Base-by-base conservation (phyloP, 805 yeast genomes). In the Starmerella gropengiesseri region DNA sequence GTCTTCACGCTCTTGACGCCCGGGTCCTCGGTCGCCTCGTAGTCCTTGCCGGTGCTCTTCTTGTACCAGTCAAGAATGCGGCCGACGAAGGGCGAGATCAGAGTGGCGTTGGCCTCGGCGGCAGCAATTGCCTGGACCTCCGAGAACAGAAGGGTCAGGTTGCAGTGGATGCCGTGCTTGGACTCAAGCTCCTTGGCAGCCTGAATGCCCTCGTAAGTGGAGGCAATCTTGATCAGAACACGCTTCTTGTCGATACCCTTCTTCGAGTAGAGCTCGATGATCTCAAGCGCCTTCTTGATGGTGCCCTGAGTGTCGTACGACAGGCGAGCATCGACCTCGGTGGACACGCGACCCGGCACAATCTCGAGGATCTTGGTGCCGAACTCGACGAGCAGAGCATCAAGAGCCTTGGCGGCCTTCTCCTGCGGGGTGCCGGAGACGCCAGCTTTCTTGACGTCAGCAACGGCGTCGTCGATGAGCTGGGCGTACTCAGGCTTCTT, bases 161-260 rank as follows among this genome's bases (percentile, higher is more conserved):
- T 91, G 70, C 81, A 75, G 78, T 91, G 97, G 58, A 91, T 76
- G 40, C 77, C 86, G 72, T 91, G 73, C 67, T 91, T 77, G 54
- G 78, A 66, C 74, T 91, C 98, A 64, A 91, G 75, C 65, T 83
- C 94, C 65, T 78, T 77, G 45, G 99, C 98, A 56, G 98, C 99
- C 68, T 84, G 95, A 65, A 91, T 91, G 74, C 99, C 99, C 71
- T 91, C 98, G 83, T 87, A 91, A 53, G 98, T 91, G 48, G 97
- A 81, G 49, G 98, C 98, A 54, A 91, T 76, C 76, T 91, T 91
- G 70, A 91, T 91, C 62, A 89, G 75, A 51, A 91, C 75, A 66
- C 97, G 77, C 52, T 87, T 95, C 72, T 85, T 86, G 52, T 68
- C 60, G 59, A 91, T 81, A 55, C 97, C 97, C 58, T 74, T 73